phyloP scores from a whole-genome alignment of 306 rosid genomes.

The Dicorynia guianensis region DNA sequence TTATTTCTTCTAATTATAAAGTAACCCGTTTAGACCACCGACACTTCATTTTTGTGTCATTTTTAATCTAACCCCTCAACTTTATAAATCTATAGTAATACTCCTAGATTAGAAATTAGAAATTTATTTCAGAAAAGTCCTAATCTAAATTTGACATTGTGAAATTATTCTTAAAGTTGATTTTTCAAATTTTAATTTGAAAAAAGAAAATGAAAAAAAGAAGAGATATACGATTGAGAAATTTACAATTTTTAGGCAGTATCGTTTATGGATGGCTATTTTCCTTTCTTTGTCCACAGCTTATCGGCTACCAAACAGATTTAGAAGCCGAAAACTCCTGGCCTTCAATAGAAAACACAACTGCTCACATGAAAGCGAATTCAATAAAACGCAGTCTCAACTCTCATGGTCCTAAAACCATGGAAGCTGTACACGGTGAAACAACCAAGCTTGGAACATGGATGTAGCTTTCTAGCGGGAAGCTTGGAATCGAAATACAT shows the following conservation, averaged over 20 bases:
- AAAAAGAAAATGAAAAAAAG: too few species aligned
- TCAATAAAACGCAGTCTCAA: neutral
- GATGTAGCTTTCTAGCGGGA: conserved; percentile 21
- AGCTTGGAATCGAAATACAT: conserved; percentile 2
- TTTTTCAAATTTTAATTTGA: too few species aligned
- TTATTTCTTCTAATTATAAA: too few species aligned
- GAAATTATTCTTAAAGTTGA: too few species aligned
- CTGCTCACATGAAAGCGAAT: conserved; percentile 22
- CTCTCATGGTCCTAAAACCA: neutral
- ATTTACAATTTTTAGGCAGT: conserved; percentile 21
- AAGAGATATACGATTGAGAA: too few species aligned
- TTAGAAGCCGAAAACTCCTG: neutral
- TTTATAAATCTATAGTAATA: too few species aligned
- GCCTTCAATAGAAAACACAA: neutral
- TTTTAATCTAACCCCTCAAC: too few species aligned
- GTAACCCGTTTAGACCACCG: too few species aligned
- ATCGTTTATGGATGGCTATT: neutral
- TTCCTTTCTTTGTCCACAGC: conserved; percentile 22
- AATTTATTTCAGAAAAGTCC: too few species aligned
- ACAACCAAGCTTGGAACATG: neutral
- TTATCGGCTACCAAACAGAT: conserved; percentile 48
- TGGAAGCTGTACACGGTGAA: conserved; percentile 17
- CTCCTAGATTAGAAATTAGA: too few species aligned
- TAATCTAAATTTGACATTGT: too few species aligned
- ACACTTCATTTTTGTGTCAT: too few species aligned